Conservation (phyloP, 106 monocot species). For the Ottelia alismoides region DNA sequence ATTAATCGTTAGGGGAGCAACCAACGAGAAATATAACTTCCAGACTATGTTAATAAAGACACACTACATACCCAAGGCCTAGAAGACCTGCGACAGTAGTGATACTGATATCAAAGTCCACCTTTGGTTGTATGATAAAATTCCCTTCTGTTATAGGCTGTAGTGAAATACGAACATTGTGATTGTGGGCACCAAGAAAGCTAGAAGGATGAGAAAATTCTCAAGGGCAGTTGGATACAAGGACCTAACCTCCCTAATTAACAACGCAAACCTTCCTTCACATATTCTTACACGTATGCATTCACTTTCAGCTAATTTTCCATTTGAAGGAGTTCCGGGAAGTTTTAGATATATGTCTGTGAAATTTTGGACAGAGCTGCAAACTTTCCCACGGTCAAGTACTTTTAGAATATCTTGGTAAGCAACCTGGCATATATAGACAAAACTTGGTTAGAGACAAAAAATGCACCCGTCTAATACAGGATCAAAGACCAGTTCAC, state of each 20-base stretch:
- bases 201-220: too few species aligned
- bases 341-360: constrained; percentile 87
- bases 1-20: too few species aligned
- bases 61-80: constrained; percentile 57
- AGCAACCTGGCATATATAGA: constrained; percentile 39
- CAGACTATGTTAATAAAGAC: not conserved
- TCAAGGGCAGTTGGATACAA: not conserved
- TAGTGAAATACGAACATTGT: too few species aligned
- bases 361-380: constrained; percentile 93
- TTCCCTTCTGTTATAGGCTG: constrained; percentile 96
- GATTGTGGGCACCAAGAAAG: too few species aligned
- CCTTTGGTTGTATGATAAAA: constrained; percentile 94
- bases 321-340: constrained; percentile 71
- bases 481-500: constrained; percentile 12
- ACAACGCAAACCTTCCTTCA: constrained; percentile 96
- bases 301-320: constrained; percentile 68
- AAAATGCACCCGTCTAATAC: not conserved
- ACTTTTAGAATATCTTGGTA: constrained; percentile 90
- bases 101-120: constrained; percentile 98
- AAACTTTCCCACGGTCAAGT: constrained; percentile 76
- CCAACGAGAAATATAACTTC: too few species aligned
- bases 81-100: constrained; percentile 96
- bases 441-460: too few species aligned
- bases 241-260: constrained; percentile 74
- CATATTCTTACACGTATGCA: constrained; percentile 97